A percentile compares a stretch with the other conserved stretches of the same genome.
Conservation (phyloP, 176 grass and related monocot genomes). For the Eremochloa ophiuroides region DNA sequence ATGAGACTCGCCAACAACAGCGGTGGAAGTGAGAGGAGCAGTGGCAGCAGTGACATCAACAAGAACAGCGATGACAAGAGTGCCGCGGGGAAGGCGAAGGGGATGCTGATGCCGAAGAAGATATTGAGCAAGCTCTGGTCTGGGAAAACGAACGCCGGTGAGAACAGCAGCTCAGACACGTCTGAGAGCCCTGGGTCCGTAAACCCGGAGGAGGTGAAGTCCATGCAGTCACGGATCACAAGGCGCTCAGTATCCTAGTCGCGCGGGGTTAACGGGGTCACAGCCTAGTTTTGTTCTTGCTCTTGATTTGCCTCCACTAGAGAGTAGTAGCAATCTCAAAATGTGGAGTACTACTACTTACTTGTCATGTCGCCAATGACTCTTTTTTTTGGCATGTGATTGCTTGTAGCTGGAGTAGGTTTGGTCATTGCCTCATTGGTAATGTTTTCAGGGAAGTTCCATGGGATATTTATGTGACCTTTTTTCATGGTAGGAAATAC, state of each 20-base stretch:
- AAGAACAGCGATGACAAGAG: constrained; percentile 50
- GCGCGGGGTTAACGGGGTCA: not conserved
- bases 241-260: constrained; percentile 49
- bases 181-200: constrained; percentile 75
- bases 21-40: constrained; percentile 71
- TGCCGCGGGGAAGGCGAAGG: constrained; percentile 41
- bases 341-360: constrained; percentile 15
- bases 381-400: constrained; percentile 6
- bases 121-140: constrained; percentile 95
- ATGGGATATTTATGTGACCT: constrained; percentile 10
- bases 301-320: constrained; percentile 17
- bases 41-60: constrained; percentile 49
- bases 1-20: constrained; percentile 47
- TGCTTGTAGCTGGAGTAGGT: constrained; percentile 3
- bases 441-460: constrained; percentile 22
- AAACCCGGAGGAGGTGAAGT: constrained; percentile 67
- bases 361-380: not conserved
- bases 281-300: constrained; percentile 27
- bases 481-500: constrained; percentile 9
- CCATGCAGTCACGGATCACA: constrained; percentile 57
- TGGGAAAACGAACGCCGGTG: constrained; percentile 45
- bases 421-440: constrained; percentile 33
- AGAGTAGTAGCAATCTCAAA: constrained; percentile 31
- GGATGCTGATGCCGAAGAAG: constrained; percentile 77
- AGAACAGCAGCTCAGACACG: constrained; percentile 84